A percentile compares a stretch with the other conserved stretches of the same genome.
These are phyloP conservation scores for Zychaea mexicana DNA, from an alignment of 371 early-diverging fungal genomes.

Conservation along the genomic window DNA sequence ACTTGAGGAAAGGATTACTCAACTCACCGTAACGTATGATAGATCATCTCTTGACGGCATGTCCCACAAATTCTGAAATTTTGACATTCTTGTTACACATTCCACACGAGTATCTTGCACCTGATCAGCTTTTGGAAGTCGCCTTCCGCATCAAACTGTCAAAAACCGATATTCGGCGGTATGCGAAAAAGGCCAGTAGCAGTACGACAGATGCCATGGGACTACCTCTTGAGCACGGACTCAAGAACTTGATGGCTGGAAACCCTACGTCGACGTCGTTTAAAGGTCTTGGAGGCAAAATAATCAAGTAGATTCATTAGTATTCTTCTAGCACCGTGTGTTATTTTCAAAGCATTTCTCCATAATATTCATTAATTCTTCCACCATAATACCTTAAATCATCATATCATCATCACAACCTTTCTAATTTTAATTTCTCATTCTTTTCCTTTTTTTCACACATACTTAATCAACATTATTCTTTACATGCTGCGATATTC, in stretches of 20 bases:
- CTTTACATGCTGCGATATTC: too few relatives aligned
- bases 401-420: too few relatives aligned
- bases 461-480: too few relatives aligned
- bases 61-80: conserved; percentile 79
- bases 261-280: conserved; percentile 9
- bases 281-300: conserved; percentile 24
- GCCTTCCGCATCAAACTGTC: conserved; percentile 71
- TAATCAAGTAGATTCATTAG: conserved; percentile 14
- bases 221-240: conserved; percentile 43
- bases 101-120: conserved; percentile 72
- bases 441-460: too few relatives aligned
- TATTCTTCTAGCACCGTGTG: neutral
- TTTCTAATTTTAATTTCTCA: too few relatives aligned
- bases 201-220: conserved; percentile 37
- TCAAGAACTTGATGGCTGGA: conserved; percentile 48
- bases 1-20: too few relatives aligned
- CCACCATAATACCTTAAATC: too few relatives aligned
- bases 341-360: neutral
- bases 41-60: conserved; percentile 68
- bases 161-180: conserved; percentile 46
- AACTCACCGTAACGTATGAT: neutral
- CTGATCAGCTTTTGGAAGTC: conserved; percentile 69
- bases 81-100: conserved; percentile 81
- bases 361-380: too few relatives aligned
- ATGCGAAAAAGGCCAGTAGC: conserved; percentile 44